Evolutionary conservation across 495 filamentous ascomycete species (phyloP), one percentile per base, ranked within the genome.

Genomic region (Hypoxylon fuscum): DNA sequence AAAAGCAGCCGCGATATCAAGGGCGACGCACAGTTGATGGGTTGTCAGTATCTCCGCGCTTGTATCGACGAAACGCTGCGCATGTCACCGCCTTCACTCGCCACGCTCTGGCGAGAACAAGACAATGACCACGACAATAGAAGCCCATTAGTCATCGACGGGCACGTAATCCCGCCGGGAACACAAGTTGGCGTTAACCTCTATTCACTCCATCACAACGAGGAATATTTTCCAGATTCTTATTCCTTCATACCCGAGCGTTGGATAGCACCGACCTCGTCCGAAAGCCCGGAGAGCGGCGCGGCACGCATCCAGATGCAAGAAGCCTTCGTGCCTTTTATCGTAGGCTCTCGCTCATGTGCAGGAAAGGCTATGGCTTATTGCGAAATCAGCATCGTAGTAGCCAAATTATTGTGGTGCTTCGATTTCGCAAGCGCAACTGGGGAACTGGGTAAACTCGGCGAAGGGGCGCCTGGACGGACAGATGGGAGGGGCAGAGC

Each of bases 11-110:
- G 9, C 12, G 32, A 35, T 2, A 35, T 87, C 42, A 25, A 20
- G 1, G 12, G 5, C 3, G 60, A 54, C 5, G 71, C 67, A 6
- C 83, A 80, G 34, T 72, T 87, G 0, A 71, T 75, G n/a, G 79
- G 79, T 2, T 64, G 81, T 21, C 75, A 77, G 65, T 77, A 81
- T 50, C 68, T 72, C 2, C 73, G 71, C 18, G 75, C 73, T 2
- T 73, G 79, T 60, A 81, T 88, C 59, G 83, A 88, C 59, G 87
- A 88, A 58, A 10, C 32, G 3, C 4, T 35, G 7, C 32, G 32
- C 15, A 64, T 88, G 40, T 74, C 77, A 1, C 85, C 85, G 10
- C 71, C 84, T 1, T 79, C 83, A 0, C 55, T 68, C 1, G 75
- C 71, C 12, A 62, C 72, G 0, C 66, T 86, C 0, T 79, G 80